Percentiles rank a stretch among this genome's conserved stretches.
Evolutionary conservation across 768 basidiomycete species (phyloP).

Genomic region (Calocera viscosa): DNA sequence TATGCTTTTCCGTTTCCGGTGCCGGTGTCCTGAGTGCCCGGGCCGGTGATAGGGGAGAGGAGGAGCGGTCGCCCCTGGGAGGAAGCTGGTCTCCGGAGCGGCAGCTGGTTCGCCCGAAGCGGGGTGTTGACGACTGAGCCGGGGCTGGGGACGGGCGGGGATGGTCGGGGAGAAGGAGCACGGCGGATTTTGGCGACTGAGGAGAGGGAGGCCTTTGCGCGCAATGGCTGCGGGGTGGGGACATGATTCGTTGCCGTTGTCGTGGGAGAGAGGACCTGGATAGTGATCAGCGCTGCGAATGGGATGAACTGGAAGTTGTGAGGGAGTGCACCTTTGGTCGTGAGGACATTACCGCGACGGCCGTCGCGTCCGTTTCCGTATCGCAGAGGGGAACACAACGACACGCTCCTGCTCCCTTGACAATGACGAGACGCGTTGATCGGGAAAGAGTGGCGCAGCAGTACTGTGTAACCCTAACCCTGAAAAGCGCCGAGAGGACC

Average conservation of each 20-base stretch:
- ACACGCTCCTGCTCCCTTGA: not conserved
- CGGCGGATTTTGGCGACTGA: not conserved
- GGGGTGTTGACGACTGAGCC: not conserved
- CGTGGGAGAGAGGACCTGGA: not conserved
- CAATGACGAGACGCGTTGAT: slow-evolving; percentile 7
- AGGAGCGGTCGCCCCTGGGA: not conserved
- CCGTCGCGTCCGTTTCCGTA: not conserved
- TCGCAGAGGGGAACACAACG: not conserved
- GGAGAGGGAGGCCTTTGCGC: not conserved
- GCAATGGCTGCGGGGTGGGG: not conserved
- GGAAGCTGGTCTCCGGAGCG: not conserved
- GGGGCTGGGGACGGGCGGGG: not conserved
- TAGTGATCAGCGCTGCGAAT: not conserved
- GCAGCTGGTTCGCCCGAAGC: not conserved
- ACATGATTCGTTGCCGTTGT: not conserved
- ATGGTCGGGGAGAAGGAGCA: not conserved
- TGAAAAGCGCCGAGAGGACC: too few relatives aligned
- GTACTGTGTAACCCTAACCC: too few relatives aligned
- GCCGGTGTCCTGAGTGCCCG: not conserved
- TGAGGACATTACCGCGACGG: slow-evolving; percentile 7
- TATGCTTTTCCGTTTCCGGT: not conserved
- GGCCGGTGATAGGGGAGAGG: too few relatives aligned
- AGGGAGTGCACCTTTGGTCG: slow-evolving; percentile 8
- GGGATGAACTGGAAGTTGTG: not conserved
- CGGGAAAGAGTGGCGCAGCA: too few relatives aligned